Base-by-base conservation (phyloP, 1,284 basidiomycete genomes). In the Cerioporus squamosus region DNA sequence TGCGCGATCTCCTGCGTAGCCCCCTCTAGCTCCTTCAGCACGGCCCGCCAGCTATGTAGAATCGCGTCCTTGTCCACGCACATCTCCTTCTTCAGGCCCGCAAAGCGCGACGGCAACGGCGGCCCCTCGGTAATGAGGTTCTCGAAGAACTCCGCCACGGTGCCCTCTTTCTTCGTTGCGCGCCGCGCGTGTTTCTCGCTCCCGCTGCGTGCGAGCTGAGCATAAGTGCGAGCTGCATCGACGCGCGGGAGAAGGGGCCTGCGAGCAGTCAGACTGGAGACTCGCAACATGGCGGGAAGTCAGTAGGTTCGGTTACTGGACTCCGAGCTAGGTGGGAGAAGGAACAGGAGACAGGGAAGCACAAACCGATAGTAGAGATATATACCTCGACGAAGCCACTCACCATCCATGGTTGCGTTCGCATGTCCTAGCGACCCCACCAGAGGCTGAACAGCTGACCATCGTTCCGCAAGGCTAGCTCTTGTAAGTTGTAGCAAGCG, bases 91-190 rank as follows among this genome's bases (percentile, higher is more conserved):
- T 92, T 92, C 38, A 91, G 71, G 12, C 81, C 77, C 0, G 79
- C 69, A 61, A 90, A 91, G 0, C 86, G 81, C 8, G 75, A 63
- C 0, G 88, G 87, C 2, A 90, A 77, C 1, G 68, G 67, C 17
- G 73, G 71, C 2, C 71, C 66, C 55, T 80, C 79, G 10, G 76
- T 75, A 2, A 80, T 79, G 7, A 87, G 73, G 0, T 83, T 83
- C 1, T 82, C 76, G 68, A 88, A 89, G 33, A 88, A 81, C 15
- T 78, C 77, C 2, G 81, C 81, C 53, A 90, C 87, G 4, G 63
- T 67, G 10, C 66, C 67, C 44, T 63, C 64, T 23, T 60, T 58
- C 62, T 61, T 66, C 31, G 53, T 31, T 6, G n/a, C 24, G 18
- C 44, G 47, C 22, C 47, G 40, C 18, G 31, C 39, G 20, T 49